A percentile compares a stretch with the other conserved stretches of the same genome.
Conservation (phyloP, 148 eudicot genomes). For the Suaeda aralocaspica region DNA sequence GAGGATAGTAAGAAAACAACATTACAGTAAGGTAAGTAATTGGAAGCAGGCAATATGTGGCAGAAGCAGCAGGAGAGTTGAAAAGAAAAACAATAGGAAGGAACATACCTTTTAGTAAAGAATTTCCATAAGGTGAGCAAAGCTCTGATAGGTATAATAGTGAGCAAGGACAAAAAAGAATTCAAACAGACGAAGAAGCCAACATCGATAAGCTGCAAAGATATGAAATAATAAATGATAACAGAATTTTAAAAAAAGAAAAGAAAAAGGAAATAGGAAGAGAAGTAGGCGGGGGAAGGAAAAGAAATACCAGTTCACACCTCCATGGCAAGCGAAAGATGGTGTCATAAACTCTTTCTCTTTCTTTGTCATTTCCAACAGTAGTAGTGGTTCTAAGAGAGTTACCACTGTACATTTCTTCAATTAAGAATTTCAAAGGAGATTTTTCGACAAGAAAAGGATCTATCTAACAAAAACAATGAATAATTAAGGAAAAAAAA, state of each 20-base stretch:
- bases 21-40: slow-evolving; percentile 3
- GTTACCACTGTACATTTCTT: slow-evolving; percentile 76
- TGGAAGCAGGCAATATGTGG: not conserved
- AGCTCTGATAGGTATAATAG: slow-evolving; percentile 84
- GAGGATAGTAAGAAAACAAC: not conserved
- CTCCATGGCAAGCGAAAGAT: slow-evolving; percentile 99
- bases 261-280: not conserved
- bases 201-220: slow-evolving; percentile 86
- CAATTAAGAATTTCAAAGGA: slow-evolving; percentile 69
- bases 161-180: slow-evolving; percentile 83
- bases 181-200: slow-evolving; percentile 91
- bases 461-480: slow-evolving; percentile 44
- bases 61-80: not conserved
- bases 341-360: slow-evolving; percentile 91
- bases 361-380: slow-evolving; percentile 80
- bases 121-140: slow-evolving; percentile 48
- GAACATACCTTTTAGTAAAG: slow-evolving; percentile 55
- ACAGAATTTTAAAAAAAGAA: not conserved
- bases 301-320: slow-evolving; percentile 80
- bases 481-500: no score
- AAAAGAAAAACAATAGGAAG: slow-evolving; percentile 13
- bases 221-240: not conserved
- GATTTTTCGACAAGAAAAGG: slow-evolving; percentile 59
- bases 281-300: not conserved
- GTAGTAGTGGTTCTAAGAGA: slow-evolving; percentile 77